Evolutionary conservation across 2,329 filamentous ascomycete species (phyloP).

Genomic region (Claviceps lovelessii): DNA sequence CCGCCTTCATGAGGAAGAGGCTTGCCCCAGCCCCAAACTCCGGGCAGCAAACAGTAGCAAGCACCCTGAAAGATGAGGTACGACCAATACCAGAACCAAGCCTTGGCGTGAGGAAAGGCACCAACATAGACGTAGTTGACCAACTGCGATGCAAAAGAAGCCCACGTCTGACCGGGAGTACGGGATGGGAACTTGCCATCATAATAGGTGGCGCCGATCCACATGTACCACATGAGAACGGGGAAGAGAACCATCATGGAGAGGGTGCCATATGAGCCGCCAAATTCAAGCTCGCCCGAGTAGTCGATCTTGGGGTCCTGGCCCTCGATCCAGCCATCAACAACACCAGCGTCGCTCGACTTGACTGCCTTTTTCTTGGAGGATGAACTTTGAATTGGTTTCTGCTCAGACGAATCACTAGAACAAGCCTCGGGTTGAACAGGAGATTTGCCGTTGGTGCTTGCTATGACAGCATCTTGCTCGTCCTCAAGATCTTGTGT

Average conservation of each 20-base stretch:
- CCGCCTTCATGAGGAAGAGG: conserved; percentile 68
- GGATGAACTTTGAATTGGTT: neutral
- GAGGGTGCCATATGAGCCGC: conserved; percentile 65
- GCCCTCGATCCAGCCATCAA: conserved; percentile 45
- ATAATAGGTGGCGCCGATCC: conserved; percentile 90
- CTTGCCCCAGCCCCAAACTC: conserved; percentile 78
- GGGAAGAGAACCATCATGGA: conserved; percentile 89
- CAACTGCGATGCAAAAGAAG: conserved; percentile 60
- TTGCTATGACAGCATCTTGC: conserved; percentile 18
- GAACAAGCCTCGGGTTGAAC: conserved; percentile 9
- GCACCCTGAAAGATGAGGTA: conserved; percentile 77
- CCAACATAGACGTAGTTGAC: conserved; percentile 61
- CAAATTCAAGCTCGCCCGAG: conserved; percentile 65
- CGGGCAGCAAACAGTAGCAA: conserved; percentile 75
- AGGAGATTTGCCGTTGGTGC: conserved; percentile 19
- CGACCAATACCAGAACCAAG: conserved; percentile 89
- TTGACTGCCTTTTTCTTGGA: conserved; percentile 6
- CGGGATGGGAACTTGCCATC: conserved; percentile 65
- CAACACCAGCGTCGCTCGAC: conserved; percentile 10
- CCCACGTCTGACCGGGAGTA: conserved; percentile 47
- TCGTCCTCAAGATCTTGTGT: conserved; percentile 35
- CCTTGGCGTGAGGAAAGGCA: conserved; percentile 67
- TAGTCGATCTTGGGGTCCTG: conserved; percentile 49
- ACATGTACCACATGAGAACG: conserved; percentile 98
- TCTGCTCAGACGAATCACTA: conserved; percentile 13